Percentiles rank a stretch among this genome's conserved stretches.
Conservation (phyloP, 441 rosid species). For the Aleurites moluccanus region DNA sequence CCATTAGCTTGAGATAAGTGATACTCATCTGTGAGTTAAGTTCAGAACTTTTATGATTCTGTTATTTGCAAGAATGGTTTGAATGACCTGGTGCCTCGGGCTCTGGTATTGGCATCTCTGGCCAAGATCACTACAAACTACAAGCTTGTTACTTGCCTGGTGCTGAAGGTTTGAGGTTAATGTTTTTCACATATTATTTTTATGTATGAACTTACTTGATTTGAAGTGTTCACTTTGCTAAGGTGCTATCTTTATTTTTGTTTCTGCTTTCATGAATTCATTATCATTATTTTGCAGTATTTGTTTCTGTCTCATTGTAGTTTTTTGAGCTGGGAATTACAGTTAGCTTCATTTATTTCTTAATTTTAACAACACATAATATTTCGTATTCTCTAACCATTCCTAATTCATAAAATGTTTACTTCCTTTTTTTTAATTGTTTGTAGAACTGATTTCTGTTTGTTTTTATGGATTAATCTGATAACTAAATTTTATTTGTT, state of each 20-base stretch:
- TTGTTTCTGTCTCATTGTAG: not conserved
- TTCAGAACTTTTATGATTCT: not conserved
- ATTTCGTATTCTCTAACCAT: too few relatives aligned
- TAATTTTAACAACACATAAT: too few relatives aligned
- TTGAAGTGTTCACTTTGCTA: not conserved
- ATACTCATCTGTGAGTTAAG: not conserved
- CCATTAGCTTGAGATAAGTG: not conserved
- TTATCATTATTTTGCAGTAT: not conserved
- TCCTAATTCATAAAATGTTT: too few relatives aligned
- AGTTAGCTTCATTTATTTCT: too few relatives aligned
- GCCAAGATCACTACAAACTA: not conserved
- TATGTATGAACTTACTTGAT: too few relatives aligned
- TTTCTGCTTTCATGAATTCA: too few relatives aligned
- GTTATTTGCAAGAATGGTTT: not conserved
- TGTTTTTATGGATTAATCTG: too few relatives aligned
- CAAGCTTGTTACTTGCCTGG: not conserved
- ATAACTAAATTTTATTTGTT: too few relatives aligned
- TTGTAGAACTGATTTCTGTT: too few relatives aligned
- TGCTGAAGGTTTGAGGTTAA: not conserved
- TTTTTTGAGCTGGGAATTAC: not conserved
- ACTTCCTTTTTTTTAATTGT: too few relatives aligned
- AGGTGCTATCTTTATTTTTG: not conserved
- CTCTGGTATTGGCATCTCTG: too few relatives aligned
- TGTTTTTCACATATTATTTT: not conserved
- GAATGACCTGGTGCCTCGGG: too few relatives aligned